These are phyloP conservation scores for Echinosophora koreensis DNA, from an alignment of 306 rosid genomes.

Conservation along the genomic window DNA sequence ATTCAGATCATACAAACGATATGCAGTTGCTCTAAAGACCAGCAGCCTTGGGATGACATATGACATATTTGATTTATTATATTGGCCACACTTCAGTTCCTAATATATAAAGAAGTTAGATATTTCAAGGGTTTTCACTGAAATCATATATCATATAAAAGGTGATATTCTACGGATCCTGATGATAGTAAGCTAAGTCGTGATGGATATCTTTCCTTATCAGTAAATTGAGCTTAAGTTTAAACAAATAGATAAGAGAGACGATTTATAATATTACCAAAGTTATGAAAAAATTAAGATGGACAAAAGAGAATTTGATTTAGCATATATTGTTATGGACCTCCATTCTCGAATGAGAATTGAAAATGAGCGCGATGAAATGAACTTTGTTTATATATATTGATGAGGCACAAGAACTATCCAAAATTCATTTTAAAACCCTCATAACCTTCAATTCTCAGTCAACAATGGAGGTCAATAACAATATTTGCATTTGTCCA, in stretches of 20 bases:
- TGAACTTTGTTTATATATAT: constrained; percentile 76
- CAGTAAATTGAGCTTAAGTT: constrained; percentile 56
- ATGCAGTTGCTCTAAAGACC: constrained; percentile 49
- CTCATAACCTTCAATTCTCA: too few relatives aligned
- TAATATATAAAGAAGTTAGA: constrained; percentile 66
- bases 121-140: constrained; percentile 67
- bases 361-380: constrained; percentile 57
- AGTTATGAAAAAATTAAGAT: constrained; percentile 73
- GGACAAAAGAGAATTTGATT: constrained; percentile 72
- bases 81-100: constrained; percentile 76
- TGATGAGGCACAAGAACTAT: constrained; percentile 88
- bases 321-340: too few relatives aligned
- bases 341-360: too few relatives aligned
- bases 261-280: constrained; percentile 61
- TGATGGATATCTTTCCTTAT: constrained; percentile 57
- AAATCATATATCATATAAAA: constrained; percentile 79
- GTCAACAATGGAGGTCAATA: too few relatives aligned
- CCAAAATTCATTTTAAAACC: too few relatives aligned
- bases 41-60: constrained; percentile 63
- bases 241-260: constrained; percentile 55
- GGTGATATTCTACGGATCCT: constrained; percentile 59
- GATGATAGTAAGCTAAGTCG: constrained; percentile 56
- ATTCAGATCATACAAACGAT: too few relatives aligned
- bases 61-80: constrained; percentile 65
- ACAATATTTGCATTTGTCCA: too few relatives aligned